These are phyloP conservation scores for Coemansia nantahalensis DNA, from an alignment of 192 early-diverging fungal genomes.

Conservation along the genomic window DNA sequence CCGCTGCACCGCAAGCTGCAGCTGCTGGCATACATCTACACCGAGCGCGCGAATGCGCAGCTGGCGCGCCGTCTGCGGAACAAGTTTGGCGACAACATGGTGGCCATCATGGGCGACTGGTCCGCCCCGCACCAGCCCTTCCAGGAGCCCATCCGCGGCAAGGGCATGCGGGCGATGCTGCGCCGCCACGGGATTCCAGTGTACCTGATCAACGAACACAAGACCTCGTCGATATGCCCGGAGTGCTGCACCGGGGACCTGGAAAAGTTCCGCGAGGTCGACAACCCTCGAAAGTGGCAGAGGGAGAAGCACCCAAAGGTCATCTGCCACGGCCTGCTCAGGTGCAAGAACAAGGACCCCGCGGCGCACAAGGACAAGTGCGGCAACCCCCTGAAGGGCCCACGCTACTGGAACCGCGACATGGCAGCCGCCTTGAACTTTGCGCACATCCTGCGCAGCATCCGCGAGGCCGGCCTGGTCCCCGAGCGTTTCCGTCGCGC, in stretches of 20 bases:
- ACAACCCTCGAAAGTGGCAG: background rate
- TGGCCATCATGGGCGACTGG: constrained; percentile 15
- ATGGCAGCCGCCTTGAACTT: background rate
- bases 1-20: constrained; percentile 8
- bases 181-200: constrained; percentile 4
- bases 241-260: background rate
- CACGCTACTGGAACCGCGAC: too few relatives aligned
- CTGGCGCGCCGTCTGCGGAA: background rate
- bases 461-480: background rate
- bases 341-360: constrained; percentile 2
- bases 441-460: background rate
- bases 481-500: constrained; percentile 1
- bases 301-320: background rate
- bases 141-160: constrained; percentile 15
- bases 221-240: constrained; percentile 9
- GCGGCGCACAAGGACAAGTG: too few relatives aligned
- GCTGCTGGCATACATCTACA: constrained; percentile 3
- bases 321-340: constrained; percentile 9
- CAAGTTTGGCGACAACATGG: constrained; percentile 7
- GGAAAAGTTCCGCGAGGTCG: constrained; percentile 1
- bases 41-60: constrained; percentile 9
- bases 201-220: constrained; percentile 9
- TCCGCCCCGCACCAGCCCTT: constrained; percentile 5
- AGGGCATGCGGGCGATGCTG: constrained; percentile 4
- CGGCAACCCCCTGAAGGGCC: too few relatives aligned